Evolutionary conservation across 371 early-diverging fungal genomes (phyloP), one percentile per base, ranked within the genome.

Genomic region (Mucor ambiguus): DNA sequence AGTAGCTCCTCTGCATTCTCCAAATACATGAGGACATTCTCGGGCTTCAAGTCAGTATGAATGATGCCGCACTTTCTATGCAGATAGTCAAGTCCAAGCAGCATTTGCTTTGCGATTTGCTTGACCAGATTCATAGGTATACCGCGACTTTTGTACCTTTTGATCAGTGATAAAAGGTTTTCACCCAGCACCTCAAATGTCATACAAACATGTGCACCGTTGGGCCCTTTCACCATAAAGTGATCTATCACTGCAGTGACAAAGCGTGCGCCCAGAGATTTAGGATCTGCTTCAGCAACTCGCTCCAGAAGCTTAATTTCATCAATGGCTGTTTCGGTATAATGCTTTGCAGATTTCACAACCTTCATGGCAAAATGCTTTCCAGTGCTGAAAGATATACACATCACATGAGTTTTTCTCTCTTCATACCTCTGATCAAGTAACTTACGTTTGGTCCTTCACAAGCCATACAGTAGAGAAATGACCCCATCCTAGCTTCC

Each of bases 401-500:
- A 46, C 20, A 56, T 2, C 16, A 44, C 52, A 38, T 35, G 48
- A 48, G 32, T 22, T 14, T 29, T 24, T 44, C n/a, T 7, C 22
- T 46, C 11, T 20, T 6, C 4, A 8, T 12, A 24, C 3, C 24
- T 4, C 52, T 28, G 14, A 28, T 16, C 14, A 26, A 11, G 3
- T 9, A 20, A 63, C 86, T 70, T 85, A 89, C 89, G 72, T 81
- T 63, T 80, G 80, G 76, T 98, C 97, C 62, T 85, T 82, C 18
- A 93, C 90, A 63, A 98, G 87, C 98, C 98, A 98, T n/a, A 98
- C 99, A 0, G 98, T 98, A 2, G 96, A 96, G 71, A 98, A 98
- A 70, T 98, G 99, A 14, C 99, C 99, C 98, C 98, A 98, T n/a
- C 99, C 99, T 29, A 98, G 86, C 75, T 98, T 98, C 44, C 97